Conservation (phyloP, 805 yeast species). For the Sungouiozyma ichnusensis region DNA sequence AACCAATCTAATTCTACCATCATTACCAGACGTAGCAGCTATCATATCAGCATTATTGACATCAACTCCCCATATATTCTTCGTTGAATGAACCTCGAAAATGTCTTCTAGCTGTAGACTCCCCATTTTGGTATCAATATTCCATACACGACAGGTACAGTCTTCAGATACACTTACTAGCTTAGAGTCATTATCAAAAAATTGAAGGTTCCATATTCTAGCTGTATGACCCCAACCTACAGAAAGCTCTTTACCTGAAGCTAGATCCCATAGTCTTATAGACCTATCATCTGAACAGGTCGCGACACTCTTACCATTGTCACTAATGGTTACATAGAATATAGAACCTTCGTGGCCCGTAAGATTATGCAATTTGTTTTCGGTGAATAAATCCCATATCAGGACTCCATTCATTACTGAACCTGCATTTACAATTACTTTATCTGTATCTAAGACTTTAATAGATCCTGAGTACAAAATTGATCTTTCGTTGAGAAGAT, state of each 20-base stretch:
- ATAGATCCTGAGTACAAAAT: slow-evolving; percentile 83
- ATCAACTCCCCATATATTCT: slow-evolving; percentile 80
- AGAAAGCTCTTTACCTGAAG: slow-evolving; percentile 47
- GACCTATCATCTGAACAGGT: slow-evolving; percentile 95
- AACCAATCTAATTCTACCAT: slow-evolving; percentile 65
- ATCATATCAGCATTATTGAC: slow-evolving; percentile 35
- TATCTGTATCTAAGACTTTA: slow-evolving; percentile 32
- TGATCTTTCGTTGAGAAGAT: slow-evolving; percentile 57
- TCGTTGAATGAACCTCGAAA: slow-evolving; percentile 68
- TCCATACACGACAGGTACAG: slow-evolving; percentile 76
- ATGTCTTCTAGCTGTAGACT: slow-evolving; percentile 24
- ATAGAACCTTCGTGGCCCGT: slow-evolving; percentile 86
- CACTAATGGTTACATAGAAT: slow-evolving; percentile 62
- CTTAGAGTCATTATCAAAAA: slow-evolving; percentile 33
- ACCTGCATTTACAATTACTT: slow-evolving; percentile 67
- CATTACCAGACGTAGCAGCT: slow-evolving; percentile 87
- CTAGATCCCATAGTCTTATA: slow-evolving; percentile 60
- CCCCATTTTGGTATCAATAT: slow-evolving; percentile 23
- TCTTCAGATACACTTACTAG: slow-evolving; percentile 77
- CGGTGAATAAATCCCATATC: slow-evolving; percentile 53
- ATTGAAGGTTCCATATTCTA: slow-evolving; percentile 76
- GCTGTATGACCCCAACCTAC: slow-evolving; percentile 97
- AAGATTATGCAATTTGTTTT: slow-evolving; percentile 41
- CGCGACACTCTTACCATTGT: slow-evolving; percentile 43
- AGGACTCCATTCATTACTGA: slow-evolving; percentile 85